Evolutionary conservation across 129 eudicot genomes (phyloP).

Genomic region (Dittrichia graveolens): DNA sequence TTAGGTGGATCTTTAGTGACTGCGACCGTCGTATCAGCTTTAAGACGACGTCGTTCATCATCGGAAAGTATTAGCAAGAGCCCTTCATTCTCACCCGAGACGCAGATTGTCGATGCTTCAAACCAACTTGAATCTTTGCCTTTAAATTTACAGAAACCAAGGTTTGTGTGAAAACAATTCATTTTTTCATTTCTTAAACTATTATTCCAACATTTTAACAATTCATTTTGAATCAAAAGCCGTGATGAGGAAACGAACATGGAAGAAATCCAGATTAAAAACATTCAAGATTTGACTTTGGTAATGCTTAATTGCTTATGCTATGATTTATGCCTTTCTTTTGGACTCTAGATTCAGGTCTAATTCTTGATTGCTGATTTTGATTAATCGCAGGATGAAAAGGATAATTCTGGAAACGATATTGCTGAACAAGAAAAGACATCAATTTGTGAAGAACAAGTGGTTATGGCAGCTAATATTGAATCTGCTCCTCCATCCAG

Average conservation of each 20-base stretch:
- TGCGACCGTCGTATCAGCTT: constrained; percentile 48
- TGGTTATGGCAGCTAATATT: constrained; percentile 12
- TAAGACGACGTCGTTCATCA: constrained; percentile 30
- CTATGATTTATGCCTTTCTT: not conserved
- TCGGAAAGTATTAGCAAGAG: constrained; percentile 3
- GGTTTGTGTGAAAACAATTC: constrained; percentile 32
- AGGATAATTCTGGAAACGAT: constrained; percentile 1
- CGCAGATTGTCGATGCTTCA: not conserved
- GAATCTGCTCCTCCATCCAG: not conserved
- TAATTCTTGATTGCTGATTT: not conserved
- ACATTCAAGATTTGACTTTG: constrained; percentile 21
- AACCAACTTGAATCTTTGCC: constrained; percentile 23
- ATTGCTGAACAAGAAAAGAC: constrained; percentile 8
- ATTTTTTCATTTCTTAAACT: not conserved
- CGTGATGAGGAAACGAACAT: constrained; percentile 32
- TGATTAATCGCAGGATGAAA: constrained; percentile 42
- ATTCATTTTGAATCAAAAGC: constrained; percentile 7
- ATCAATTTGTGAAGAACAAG: constrained; percentile 10
- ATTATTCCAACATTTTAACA: not conserved
- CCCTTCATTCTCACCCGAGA: constrained; percentile 17
- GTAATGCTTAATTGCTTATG: constrained; percentile 28
- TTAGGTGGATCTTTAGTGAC: constrained; percentile 60
- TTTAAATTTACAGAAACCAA: constrained; percentile 21
- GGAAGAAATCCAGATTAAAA: constrained; percentile 24
- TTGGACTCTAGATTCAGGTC: not conserved